These are phyloP conservation scores for Penicillium paradoxum DNA, from an alignment of 495 filamentous ascomycete species.

Conservation along the genomic window DNA sequence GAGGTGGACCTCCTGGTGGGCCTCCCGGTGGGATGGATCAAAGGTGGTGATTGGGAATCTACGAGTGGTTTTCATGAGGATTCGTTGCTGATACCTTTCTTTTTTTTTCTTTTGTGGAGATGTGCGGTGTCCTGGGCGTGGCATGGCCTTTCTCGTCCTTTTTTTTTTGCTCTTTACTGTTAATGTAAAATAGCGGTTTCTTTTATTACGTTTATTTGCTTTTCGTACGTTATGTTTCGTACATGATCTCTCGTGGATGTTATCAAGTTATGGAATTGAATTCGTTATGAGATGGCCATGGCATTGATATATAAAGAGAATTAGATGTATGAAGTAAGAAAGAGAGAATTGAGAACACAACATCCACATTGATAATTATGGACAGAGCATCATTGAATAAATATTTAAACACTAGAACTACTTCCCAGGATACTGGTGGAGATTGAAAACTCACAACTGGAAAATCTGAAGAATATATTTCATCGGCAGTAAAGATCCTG, in stretches of 20 bases:
- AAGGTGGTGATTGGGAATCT: slow-evolving; percentile 16
- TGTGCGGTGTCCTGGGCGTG: neutral
- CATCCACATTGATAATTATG: neutral
- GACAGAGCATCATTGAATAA: neutral
- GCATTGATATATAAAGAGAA: too few species aligned
- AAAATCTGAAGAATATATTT: slow-evolving; percentile 20
- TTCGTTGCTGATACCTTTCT: slow-evolving; percentile 13
- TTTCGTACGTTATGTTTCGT: neutral
- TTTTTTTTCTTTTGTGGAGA: slow-evolving; percentile 4
- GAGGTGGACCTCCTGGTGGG: slow-evolving; percentile 17
- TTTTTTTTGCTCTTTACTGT: slow-evolving; percentile 9
- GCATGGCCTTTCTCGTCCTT: neutral
- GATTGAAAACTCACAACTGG: slow-evolving; percentile 6
- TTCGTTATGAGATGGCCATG: neutral
- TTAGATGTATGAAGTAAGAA: neutral
- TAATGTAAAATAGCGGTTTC: slow-evolving; percentile 23
- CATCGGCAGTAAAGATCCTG: neutral
- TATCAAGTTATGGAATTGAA: neutral
- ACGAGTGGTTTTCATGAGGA: neutral
- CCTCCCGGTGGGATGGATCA: slow-evolving; percentile 21
- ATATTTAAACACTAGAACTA: slow-evolving; percentile 14
- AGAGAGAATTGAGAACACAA: neutral
- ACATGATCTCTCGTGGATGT: neutral
- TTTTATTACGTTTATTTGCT: slow-evolving; percentile 6
- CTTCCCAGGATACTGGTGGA: slow-evolving; percentile 1